These are phyloP conservation scores for Xylaria sp. DNA, from an alignment of 2,329 filamentous ascomycete species.

Conservation along the genomic window DNA sequence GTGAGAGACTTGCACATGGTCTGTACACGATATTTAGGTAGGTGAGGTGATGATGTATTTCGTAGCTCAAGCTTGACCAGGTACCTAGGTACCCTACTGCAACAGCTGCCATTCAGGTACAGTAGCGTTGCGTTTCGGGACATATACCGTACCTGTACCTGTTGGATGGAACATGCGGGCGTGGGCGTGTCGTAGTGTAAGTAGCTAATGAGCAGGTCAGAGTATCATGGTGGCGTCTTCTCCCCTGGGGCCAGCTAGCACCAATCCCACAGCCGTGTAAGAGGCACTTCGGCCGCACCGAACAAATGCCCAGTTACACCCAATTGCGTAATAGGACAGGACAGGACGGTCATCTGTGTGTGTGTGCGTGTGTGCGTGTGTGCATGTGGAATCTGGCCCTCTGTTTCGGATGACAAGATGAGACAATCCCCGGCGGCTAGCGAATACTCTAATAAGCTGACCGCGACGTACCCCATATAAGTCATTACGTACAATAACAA, in stretches of 20 bases:
- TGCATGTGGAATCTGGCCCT: constrained; percentile 30
- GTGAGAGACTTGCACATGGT: constrained; percentile 3
- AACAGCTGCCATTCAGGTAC: background rate
- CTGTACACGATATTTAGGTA: too few species aligned
- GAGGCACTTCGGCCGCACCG: constrained; percentile 28
- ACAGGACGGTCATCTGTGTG: background rate
- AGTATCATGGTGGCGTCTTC: constrained; percentile 25
- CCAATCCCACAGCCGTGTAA: constrained; percentile 21
- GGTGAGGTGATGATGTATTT: background rate
- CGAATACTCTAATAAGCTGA: constrained; percentile 28
- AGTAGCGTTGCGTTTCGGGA: constrained; percentile 19
- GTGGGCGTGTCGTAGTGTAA: constrained; percentile 23
- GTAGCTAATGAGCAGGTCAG: constrained; percentile 25
- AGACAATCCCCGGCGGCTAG: constrained; percentile 45
- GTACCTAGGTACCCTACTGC: background rate
- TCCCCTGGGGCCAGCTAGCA: background rate
- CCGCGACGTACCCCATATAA: background rate
- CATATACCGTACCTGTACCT: constrained; percentile 4
- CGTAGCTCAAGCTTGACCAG: background rate
- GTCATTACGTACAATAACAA: constrained; percentile 15
- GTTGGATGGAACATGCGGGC: constrained; percentile 16
- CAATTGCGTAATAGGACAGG: constrained; percentile 23
- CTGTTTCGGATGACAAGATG: constrained; percentile 43
- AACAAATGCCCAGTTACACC: constrained; percentile 19
- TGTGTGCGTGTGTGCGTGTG: constrained; percentile 20